A percentile compares a stretch with the other conserved stretches of the same genome.
These are phyloP conservation scores for Neurospora intermedia DNA, from an alignment of 495 filamentous ascomycete species.

Conservation along the genomic window DNA sequence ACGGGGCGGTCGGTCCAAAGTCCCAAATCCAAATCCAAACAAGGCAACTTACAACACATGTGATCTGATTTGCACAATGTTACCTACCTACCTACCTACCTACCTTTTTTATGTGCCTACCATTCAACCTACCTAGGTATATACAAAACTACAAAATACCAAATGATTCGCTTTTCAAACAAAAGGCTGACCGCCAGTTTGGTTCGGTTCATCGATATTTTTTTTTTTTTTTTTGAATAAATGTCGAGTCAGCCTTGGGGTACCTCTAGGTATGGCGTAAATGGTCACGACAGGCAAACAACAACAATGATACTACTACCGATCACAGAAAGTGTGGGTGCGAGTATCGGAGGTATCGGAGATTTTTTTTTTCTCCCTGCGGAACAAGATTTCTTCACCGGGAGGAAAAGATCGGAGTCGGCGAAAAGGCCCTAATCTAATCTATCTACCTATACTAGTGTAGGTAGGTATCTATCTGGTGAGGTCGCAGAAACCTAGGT, in stretches of 20 bases:
- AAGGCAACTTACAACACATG: neutral
- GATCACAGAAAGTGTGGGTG: neutral
- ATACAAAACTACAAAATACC: too few species aligned
- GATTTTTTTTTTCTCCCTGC: neutral
- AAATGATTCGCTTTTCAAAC: too few species aligned
- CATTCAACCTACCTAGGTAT: too few species aligned
- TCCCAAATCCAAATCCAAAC: neutral
- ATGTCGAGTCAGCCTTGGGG: neutral
- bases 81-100: neutral
- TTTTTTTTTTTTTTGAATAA: too few species aligned
- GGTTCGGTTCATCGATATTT: neutral
- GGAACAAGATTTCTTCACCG: neutral
- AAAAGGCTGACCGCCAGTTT: neutral
- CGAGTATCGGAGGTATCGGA: neutral
- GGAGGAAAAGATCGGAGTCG: neutral
- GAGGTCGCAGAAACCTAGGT: neutral
- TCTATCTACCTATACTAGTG: too few species aligned
- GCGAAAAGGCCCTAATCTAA: neutral
- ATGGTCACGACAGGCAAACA: neutral
- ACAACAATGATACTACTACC: neutral
- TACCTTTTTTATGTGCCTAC: too few species aligned
- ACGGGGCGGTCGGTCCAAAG: neutral
- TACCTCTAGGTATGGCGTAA: neutral
- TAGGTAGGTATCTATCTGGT: neutral
- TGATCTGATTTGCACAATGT: neutral